A percentile compares a stretch with the other conserved stretches of the same genome.
phyloP scores from a whole-genome alignment of 345 rosid genomes.

The Aegle marmelos region DNA sequence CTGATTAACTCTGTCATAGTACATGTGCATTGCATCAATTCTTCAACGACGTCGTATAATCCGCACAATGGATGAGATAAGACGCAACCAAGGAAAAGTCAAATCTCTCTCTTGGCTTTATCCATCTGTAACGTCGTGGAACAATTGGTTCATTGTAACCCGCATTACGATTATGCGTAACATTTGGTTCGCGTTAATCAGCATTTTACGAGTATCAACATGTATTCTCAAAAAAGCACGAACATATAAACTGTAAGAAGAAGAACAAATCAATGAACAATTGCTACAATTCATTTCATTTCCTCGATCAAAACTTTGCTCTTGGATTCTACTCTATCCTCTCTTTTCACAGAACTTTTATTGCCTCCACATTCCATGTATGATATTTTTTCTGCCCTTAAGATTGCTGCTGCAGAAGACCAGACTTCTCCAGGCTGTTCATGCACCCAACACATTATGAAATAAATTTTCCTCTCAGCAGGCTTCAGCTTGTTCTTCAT shows the following conservation, averaged over 20 bases:
- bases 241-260: background rate
- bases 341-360: constrained; percentile 19
- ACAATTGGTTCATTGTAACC: too few relatives aligned
- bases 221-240: background rate
- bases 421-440: constrained; percentile 68
- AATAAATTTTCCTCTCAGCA: constrained; percentile 73
- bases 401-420: constrained; percentile 48
- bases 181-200: background rate
- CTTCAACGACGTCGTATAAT: too few relatives aligned
- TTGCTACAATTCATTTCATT: constrained; percentile 29
- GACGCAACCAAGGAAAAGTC: too few relatives aligned
- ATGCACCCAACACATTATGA: constrained; percentile 88
- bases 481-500: constrained; percentile 60
- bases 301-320: constrained; percentile 63
- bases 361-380: constrained; percentile 27
- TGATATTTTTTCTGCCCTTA: constrained; percentile 51
- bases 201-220: background rate
- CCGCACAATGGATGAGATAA: too few relatives aligned
- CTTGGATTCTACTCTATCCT: constrained; percentile 20
- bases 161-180: too few relatives aligned
- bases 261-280: background rate
- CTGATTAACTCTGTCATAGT: too few relatives aligned
- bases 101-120: too few relatives aligned
- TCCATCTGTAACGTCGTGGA: too few relatives aligned
- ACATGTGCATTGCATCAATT: too few relatives aligned